phyloP scores from a whole-genome alignment of 805 yeast genomes.

The Candida fluviatilis region DNA sequence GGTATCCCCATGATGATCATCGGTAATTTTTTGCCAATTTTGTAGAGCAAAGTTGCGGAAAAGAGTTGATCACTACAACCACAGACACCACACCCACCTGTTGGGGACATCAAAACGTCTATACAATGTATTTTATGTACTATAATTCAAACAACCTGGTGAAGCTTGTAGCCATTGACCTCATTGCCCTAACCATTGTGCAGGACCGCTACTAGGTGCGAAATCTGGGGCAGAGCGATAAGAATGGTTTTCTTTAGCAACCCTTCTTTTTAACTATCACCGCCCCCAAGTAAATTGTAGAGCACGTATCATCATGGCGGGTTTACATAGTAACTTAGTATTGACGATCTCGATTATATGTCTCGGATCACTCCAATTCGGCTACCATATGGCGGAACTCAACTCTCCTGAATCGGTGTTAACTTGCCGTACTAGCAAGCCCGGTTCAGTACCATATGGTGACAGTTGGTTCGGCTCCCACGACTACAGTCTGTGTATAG shows the following conservation, averaged over 20 bases:
- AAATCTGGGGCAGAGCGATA: neutral
- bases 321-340: constrained; percentile 32
- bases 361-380: constrained; percentile 81
- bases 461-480: constrained; percentile 39
- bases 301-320: neutral
- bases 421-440: constrained; percentile 45
- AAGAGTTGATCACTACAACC: too few relatives aligned
- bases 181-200: too few relatives aligned
- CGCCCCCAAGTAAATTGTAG: too few relatives aligned
- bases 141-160: neutral
- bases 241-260: neutral
- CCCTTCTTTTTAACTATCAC: too few relatives aligned
- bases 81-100: neutral
- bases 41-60: constrained; percentile 18
- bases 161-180: too few relatives aligned
- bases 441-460: constrained; percentile 27
- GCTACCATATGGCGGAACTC: constrained; percentile 91
- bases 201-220: too few relatives aligned
- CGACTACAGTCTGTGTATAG: constrained; percentile 49
- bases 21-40: constrained; percentile 85
- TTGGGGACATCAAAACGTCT: neutral
- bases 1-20: constrained; percentile 97
- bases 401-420: constrained; percentile 81
- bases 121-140: neutral
- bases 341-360: constrained; percentile 56